Percentiles rank a stretch among this genome's conserved stretches.
Conservation (phyloP, 2,329 filamentous ascomycete genomes). For the Penicillium sp. region DNA sequence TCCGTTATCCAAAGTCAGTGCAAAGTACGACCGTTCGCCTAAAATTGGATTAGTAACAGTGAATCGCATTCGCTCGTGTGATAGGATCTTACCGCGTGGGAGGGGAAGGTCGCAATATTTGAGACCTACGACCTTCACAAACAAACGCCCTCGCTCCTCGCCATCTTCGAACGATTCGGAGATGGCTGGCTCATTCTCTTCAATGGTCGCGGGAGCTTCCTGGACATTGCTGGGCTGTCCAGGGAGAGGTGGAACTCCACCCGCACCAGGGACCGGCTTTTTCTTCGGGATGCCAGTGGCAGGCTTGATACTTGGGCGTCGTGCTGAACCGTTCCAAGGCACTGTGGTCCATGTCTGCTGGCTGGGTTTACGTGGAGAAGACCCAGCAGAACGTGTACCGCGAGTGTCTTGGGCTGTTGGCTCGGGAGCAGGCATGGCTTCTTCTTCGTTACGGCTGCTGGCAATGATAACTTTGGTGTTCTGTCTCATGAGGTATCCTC, state of each 20-base stretch:
- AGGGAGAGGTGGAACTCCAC: constrained; percentile 76
- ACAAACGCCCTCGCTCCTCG: constrained; percentile 83
- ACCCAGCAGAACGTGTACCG: constrained; percentile 61
- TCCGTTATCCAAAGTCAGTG: constrained; percentile 95
- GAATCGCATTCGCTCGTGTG: not conserved
- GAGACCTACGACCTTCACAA: constrained; percentile 98
- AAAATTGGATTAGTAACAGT: constrained; percentile 24
- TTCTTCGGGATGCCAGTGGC: constrained; percentile 61
- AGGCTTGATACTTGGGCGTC: constrained; percentile 63
- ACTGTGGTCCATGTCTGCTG: constrained; percentile 95
- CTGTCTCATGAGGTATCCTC: constrained; percentile 96
- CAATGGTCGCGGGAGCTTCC: constrained; percentile 59
- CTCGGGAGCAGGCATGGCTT: constrained; percentile 30
- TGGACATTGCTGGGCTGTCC: constrained; percentile 80
- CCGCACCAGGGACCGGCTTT: constrained; percentile 61
- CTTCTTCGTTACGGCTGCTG: constrained; percentile 68
- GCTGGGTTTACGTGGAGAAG: constrained; percentile 73
- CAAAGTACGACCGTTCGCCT: constrained; percentile 93
- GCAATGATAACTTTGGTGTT: constrained; percentile 96
- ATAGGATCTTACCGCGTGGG: constrained; percentile 70
- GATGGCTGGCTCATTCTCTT: constrained; percentile 66
- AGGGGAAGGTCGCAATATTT: constrained; percentile 87
- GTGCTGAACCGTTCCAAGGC: constrained; percentile 84
- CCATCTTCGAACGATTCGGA: constrained; percentile 67
- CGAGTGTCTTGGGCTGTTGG: constrained; percentile 30